phyloP scores from a whole-genome alignment of 495 filamentous ascomycete species.

The Penicillium paxilli region DNA sequence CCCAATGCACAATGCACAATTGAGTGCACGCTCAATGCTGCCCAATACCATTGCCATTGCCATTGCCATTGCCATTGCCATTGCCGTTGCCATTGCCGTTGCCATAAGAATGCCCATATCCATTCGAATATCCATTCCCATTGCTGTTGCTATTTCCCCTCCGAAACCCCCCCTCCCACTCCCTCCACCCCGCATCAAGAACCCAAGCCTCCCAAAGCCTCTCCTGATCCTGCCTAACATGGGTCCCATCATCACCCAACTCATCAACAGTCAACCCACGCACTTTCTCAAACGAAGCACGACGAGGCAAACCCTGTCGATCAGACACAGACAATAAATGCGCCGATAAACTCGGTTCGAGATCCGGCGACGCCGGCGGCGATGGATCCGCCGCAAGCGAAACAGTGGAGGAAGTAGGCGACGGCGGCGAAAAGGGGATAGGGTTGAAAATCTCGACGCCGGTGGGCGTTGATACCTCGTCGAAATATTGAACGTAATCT shows the following conservation, averaged over 20 bases:
- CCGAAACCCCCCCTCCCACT: background rate
- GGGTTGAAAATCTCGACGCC: conserved; percentile 26
- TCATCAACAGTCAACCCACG: conserved; percentile 40
- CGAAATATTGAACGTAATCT: conserved; percentile 59
- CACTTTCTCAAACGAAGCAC: conserved; percentile 23
- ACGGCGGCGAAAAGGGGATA: background rate
- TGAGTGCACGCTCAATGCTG: too few species aligned
- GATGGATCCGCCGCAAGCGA: conserved; percentile 15
- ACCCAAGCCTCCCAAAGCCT: conserved; percentile 69
- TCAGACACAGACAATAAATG: too few species aligned
- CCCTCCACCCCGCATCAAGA: conserved; percentile 21
- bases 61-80: too few species aligned
- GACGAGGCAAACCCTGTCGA: too few species aligned
- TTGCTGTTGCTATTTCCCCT: background rate
- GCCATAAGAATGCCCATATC: background rate
- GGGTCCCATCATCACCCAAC: conserved; percentile 57
- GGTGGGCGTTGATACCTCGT: conserved; percentile 31
- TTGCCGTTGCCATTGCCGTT: background rate
- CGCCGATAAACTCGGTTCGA: background rate
- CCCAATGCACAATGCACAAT: too few species aligned
- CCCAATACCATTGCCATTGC: too few species aligned
- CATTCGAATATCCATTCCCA: conserved; percentile 5
- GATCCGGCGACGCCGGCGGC: background rate
- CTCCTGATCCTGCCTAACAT: conserved; percentile 52
- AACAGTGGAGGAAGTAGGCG: conserved; percentile 7